These are phyloP conservation scores for Nicotiana paniculata DNA, from an alignment of 257 asterid species.

Conservation along the genomic window DNA sequence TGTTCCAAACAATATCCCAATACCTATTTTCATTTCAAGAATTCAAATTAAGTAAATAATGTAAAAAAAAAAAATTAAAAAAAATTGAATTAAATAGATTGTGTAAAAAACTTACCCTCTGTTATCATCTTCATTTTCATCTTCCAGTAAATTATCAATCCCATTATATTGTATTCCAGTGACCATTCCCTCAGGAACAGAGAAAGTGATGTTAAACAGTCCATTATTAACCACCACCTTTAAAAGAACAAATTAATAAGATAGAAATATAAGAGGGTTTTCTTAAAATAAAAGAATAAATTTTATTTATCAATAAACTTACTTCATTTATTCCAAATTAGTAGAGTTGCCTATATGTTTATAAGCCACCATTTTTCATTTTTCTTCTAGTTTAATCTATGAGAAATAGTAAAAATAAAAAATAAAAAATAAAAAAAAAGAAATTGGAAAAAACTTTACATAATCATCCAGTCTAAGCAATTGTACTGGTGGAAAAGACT, in stretches of 20 bases:
- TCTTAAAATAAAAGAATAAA: not conserved
- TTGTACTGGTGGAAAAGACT: conserved; percentile 50
- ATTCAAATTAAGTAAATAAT: not conserved
- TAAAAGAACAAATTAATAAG: not conserved
- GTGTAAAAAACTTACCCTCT: conserved; percentile 44
- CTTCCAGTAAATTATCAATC: conserved; percentile 53
- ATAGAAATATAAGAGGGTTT: not conserved
- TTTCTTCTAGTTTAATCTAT: not conserved
- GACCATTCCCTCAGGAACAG: conserved; percentile 60
- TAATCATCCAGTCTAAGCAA: conserved; percentile 33
- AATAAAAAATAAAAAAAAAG: too few species aligned
- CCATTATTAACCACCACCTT: conserved; percentile 72
- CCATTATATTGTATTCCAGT: conserved; percentile 49
- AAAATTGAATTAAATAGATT: not conserved
- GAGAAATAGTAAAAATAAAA: not conserved
- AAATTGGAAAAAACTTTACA: conserved; percentile 16
- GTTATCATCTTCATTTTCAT: conserved; percentile 22
- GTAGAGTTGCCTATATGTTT: too few species aligned
- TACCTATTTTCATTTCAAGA: conserved; percentile 36
- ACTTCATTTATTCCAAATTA: not conserved
- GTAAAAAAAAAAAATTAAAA: not conserved
- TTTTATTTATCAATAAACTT: not conserved
- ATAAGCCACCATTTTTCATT: too few species aligned
- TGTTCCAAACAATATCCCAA: conserved; percentile 80
- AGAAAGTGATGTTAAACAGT: conserved; percentile 39